Evolutionary conservation across 2,329 filamentous ascomycete genomes (phyloP).

Genomic region (Escovopsis sp.): DNA sequence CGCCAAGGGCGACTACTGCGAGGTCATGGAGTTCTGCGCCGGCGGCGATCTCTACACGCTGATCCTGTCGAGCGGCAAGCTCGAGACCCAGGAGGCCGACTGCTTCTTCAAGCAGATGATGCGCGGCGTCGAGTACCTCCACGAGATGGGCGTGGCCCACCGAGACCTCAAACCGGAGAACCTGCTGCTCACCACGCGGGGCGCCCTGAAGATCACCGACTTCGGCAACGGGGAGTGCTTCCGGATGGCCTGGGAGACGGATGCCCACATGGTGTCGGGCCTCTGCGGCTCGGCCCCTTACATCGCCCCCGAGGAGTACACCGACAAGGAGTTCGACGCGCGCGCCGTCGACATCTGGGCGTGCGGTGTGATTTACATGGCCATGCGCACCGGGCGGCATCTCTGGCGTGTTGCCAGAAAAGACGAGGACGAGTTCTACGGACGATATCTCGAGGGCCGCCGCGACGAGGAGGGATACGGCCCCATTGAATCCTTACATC

Average conservation of each 20-base stretch:
- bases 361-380: constrained; percentile 98
- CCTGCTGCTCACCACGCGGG: constrained; percentile 79
- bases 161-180: constrained; percentile 96
- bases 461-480: constrained; percentile 91
- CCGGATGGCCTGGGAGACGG: constrained; percentile 98
- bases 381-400: constrained; percentile 91
- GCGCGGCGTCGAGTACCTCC: constrained; percentile 97
- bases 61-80: constrained; percentile 76
- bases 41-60: constrained; percentile 92
- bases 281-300: constrained; percentile 94
- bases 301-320: constrained; percentile 93
- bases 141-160: constrained; percentile 98
- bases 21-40: constrained; percentile 98
- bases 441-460: constrained; percentile 80
- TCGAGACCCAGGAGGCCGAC: constrained; percentile 84
- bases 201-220: constrained; percentile 91
- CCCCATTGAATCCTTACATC: constrained; percentile 86
- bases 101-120: constrained; percentile 99
- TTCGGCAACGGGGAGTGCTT: constrained; percentile 99
- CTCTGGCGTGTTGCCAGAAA: constrained; percentile 95
- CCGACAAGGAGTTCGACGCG: constrained; percentile 89
- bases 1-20: constrained; percentile 92
- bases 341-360: constrained; percentile 98
- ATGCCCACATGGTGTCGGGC: constrained; percentile 94
- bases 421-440: constrained; percentile 95